These are phyloP conservation scores for Tetrapisispora taiwanensis DNA, from an alignment of 805 yeast genomes.

Conservation along the genomic window DNA sequence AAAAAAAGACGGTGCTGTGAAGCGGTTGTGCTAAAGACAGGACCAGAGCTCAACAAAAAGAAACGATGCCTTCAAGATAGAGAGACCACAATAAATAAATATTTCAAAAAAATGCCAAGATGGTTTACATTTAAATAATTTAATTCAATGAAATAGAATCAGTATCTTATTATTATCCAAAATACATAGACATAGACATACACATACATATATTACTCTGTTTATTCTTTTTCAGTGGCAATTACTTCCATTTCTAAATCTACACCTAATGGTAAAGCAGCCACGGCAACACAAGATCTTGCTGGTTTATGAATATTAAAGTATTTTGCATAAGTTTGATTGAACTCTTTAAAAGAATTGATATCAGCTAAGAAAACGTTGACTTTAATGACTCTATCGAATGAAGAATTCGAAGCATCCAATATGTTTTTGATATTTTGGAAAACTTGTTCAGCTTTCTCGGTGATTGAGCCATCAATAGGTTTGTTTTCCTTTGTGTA, in stretches of 20 bases:
- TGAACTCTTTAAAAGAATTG: conserved; percentile 74
- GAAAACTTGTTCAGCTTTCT: conserved; percentile 66
- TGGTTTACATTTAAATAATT: too few relatives aligned
- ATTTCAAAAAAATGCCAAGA: too few relatives aligned
- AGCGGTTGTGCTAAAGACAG: too few relatives aligned
- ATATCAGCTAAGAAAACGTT: conserved; percentile 89
- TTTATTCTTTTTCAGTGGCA: conserved; percentile 34
- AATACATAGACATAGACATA: too few relatives aligned
- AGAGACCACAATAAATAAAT: too few relatives aligned
- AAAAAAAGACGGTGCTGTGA: too few relatives aligned
- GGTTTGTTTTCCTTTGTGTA: conserved; percentile 73
- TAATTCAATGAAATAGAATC: too few relatives aligned
- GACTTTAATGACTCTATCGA: conserved; percentile 75
- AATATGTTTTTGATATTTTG: conserved; percentile 62
- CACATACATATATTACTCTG: too few relatives aligned
- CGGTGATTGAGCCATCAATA: conserved; percentile 66
- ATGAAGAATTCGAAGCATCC: conserved; percentile 74
- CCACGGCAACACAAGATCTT: conserved; percentile 95
- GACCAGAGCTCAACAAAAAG: too few relatives aligned
- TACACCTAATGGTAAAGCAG: conserved; percentile 78
- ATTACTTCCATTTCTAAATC: conserved; percentile 83
- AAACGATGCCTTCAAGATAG: too few relatives aligned
- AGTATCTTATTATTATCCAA: too few relatives aligned
- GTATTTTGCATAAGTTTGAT: conserved; percentile 70
- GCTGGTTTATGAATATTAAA: conserved; percentile 82